Evolutionary conservation across 2,329 filamentous ascomycete genomes (phyloP).

Genomic region (Rhynchosporium secalis): DNA sequence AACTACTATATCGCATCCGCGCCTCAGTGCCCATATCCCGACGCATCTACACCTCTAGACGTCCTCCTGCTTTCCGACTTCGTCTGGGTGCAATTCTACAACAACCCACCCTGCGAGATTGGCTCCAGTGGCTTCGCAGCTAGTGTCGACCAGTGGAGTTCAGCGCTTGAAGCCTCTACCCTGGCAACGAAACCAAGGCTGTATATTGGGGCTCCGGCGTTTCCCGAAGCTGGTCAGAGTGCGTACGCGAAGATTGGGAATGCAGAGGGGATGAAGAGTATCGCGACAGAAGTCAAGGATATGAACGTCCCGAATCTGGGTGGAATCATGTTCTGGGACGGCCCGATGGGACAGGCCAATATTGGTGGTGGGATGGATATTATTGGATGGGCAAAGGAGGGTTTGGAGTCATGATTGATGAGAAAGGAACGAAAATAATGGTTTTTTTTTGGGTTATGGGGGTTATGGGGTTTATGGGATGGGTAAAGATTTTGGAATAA

Average conservation of each 20-base stretch:
- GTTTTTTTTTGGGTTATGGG: background rate
- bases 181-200: constrained; percentile 34
- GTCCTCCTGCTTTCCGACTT: constrained; percentile 42
- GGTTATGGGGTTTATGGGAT: background rate
- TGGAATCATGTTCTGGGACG: constrained; percentile 45
- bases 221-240: constrained; percentile 34
- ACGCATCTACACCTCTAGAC: constrained; percentile 39
- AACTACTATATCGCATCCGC: constrained; percentile 43
- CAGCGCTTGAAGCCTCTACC: constrained; percentile 27
- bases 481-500: background rate
- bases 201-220: constrained; percentile 42
- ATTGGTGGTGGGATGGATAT: constrained; percentile 33
- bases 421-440: background rate
- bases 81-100: constrained; percentile 46
- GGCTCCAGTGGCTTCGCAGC: constrained; percentile 34
- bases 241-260: constrained; percentile 39
- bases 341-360: constrained; percentile 34
- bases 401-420: constrained; percentile 11
- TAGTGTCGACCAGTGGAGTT: constrained; percentile 41
- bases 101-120: constrained; percentile 42
- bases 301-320: constrained; percentile 41
- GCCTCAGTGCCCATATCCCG: constrained; percentile 44
- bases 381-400: constrained; percentile 32
- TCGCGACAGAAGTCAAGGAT: constrained; percentile 38
- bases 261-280: constrained; percentile 32